Conservation (phyloP, 1,284 basidiomycete genomes). For the Cutaneotrichosporon sp. region DNA sequence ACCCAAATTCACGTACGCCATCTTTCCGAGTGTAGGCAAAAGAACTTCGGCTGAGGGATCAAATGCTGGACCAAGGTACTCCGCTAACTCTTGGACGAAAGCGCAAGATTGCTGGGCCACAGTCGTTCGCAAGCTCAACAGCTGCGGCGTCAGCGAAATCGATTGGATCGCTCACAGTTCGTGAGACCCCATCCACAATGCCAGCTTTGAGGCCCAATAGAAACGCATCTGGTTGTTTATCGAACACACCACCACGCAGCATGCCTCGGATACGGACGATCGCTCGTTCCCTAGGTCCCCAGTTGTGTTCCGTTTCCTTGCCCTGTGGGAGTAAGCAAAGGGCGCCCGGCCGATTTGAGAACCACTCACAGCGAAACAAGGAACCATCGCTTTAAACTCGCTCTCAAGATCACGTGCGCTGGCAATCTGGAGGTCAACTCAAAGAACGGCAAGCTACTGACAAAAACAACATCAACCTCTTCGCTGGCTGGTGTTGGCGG, state of each 20-base stretch:
- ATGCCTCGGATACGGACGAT: constrained; percentile 82
- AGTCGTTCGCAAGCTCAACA: constrained; percentile 85
- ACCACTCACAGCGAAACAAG: constrained; percentile 63
- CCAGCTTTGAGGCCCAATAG: constrained; percentile 66
- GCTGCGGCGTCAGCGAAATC: constrained; percentile 51
- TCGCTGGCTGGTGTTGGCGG: constrained; percentile 12
- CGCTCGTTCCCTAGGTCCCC: constrained; percentile 75
- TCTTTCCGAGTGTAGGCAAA: constrained; percentile 68
- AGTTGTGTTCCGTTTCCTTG: constrained; percentile 96
- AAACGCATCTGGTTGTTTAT: constrained; percentile 69
- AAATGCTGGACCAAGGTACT: constrained; percentile 62
- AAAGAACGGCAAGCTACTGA: constrained; percentile 47
- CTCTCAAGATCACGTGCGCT: constrained; percentile 77
- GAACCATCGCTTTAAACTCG: constrained; percentile 73
- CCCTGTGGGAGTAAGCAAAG: constrained; percentile 58
- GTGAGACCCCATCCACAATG: constrained; percentile 75
- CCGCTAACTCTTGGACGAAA: constrained; percentile 71
- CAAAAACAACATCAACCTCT: constrained; percentile 66
- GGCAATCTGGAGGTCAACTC: constrained; percentile 59
- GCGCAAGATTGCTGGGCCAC: constrained; percentile 74
- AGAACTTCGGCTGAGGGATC: constrained; percentile 74
- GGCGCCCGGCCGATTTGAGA: constrained; percentile 7
- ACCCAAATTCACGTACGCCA: constrained; percentile 54
- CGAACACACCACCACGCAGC: constrained; percentile 76
- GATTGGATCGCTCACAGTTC: constrained; percentile 60